Evolutionary conservation across 2,329 filamentous ascomycete genomes (phyloP).

Genomic region (Xylaria sp.): DNA sequence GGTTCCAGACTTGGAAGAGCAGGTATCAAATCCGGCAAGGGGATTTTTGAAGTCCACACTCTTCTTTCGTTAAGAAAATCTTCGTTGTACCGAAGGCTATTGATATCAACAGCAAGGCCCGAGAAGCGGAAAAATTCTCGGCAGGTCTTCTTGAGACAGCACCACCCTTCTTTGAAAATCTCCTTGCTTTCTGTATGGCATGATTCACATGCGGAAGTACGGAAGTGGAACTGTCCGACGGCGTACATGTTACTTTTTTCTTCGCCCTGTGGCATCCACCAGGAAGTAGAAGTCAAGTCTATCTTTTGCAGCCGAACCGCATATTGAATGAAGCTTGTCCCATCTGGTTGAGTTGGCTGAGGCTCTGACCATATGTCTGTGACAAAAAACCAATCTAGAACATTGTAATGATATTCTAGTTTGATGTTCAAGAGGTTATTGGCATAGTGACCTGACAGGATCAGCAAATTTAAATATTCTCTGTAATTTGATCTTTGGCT

Average conservation of each 20-base stretch:
- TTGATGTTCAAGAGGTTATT: slow-evolving; percentile 59
- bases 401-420: slow-evolving; percentile 68
- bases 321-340: slow-evolving; percentile 50
- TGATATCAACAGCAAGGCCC: slow-evolving; percentile 38
- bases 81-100: slow-evolving; percentile 61
- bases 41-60: slow-evolving; percentile 51
- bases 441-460: slow-evolving; percentile 48
- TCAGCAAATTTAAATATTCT: slow-evolving; percentile 3
- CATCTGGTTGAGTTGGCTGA: slow-evolving; percentile 53
- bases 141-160: slow-evolving; percentile 55
- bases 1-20: not conserved
- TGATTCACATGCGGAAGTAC: slow-evolving; percentile 49
- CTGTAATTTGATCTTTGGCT: not conserved
- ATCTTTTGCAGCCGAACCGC: slow-evolving; percentile 75
- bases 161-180: slow-evolving; percentile 50
- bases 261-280: slow-evolving; percentile 63
- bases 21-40: slow-evolving; percentile 52
- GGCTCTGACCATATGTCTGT: slow-evolving; percentile 74
- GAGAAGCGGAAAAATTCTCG: slow-evolving; percentile 58
- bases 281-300: slow-evolving; percentile 60
- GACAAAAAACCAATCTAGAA: slow-evolving; percentile 75
- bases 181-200: slow-evolving; percentile 55
- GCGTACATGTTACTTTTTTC: slow-evolving; percentile 43
- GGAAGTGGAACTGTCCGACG: slow-evolving; percentile 48
- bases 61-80: slow-evolving; percentile 67